Percentiles rank a stretch among this genome's conserved stretches.
Conservation (phyloP, 768 basidiomycete species). For the Lactifluus piperatus region DNA sequence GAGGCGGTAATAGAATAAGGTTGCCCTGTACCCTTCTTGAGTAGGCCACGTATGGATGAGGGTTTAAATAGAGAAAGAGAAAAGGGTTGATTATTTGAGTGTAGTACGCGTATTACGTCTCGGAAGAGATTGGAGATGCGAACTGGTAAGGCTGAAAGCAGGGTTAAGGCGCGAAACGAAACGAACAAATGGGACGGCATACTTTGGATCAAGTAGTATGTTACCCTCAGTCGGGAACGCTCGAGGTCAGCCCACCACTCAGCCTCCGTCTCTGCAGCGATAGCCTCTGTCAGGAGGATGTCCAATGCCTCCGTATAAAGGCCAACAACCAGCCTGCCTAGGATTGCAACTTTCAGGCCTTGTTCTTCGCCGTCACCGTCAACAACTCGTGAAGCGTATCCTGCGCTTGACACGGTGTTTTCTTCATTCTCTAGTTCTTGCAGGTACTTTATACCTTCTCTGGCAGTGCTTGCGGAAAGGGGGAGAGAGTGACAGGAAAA, state of each 20-base stretch:
- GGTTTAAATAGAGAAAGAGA: conserved; percentile 9
- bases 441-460: conserved; percentile 26
- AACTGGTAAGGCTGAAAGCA: conserved; percentile 16
- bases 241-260: conserved; percentile 80
- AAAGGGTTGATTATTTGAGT: conserved; percentile 1
- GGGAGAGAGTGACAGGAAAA: conserved; percentile 33
- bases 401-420: neutral
- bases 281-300: conserved; percentile 54
- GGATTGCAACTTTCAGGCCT: conserved; percentile 36
- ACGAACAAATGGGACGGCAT: conserved; percentile 24
- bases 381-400: neutral
- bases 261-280: conserved; percentile 62
- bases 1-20: neutral
- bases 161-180: neutral
- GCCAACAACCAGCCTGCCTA: conserved; percentile 42
- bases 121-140: conserved; percentile 17
- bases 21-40: conserved; percentile 1
- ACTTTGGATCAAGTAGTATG: conserved; percentile 76
- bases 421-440: conserved; percentile 21
- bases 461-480: conserved; percentile 24
- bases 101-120: conserved; percentile 16
- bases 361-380: conserved; percentile 26
- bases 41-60: conserved; percentile 7
- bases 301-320: conserved; percentile 63
- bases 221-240: conserved; percentile 45